Conservation (phyloP, 352 stramenopile genomes). For the Pythium utonaiense region DNA sequence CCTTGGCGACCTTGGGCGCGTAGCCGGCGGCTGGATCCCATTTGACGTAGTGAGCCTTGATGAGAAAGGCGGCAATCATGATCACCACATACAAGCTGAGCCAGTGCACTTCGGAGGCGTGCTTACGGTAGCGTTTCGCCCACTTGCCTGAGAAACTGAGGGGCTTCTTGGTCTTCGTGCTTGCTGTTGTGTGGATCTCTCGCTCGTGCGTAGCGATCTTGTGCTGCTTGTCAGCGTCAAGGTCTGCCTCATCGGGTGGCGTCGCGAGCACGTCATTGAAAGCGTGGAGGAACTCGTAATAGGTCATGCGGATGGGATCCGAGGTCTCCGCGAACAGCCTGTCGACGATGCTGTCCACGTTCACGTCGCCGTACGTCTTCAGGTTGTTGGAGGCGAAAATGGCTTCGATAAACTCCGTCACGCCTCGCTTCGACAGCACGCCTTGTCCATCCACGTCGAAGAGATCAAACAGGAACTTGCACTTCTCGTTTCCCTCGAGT, state of each 20-base stretch:
- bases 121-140: constrained; percentile 41
- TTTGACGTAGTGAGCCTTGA: constrained; percentile 39
- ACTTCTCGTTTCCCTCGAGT: constrained; percentile 49
- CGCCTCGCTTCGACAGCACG: constrained; percentile 43
- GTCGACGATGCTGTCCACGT: constrained; percentile 45
- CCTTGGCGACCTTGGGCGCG: constrained; percentile 60
- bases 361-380: constrained; percentile 41
- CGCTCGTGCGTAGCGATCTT: neutral
- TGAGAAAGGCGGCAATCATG: constrained; percentile 42
- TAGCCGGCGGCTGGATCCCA: constrained; percentile 55
- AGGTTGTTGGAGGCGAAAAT: constrained; percentile 49
- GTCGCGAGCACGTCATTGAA: constrained; percentile 30
- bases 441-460: constrained; percentile 54
- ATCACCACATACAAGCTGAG: constrained; percentile 44
- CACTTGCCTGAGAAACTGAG: constrained; percentile 13
- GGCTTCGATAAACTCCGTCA: constrained; percentile 51
- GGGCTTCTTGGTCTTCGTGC: constrained; percentile 4
- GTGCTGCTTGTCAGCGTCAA: neutral
- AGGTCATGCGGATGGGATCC: constrained; percentile 45
- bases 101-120: constrained; percentile 43
- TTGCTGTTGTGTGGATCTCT: neutral
- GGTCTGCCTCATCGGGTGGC: neutral
- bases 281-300: constrained; percentile 45
- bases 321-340: constrained; percentile 43
- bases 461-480: constrained; percentile 60